A percentile compares a stretch with the other conserved stretches of the same genome.
These are phyloP conservation scores for Fusarium proliferatum DNA, from an alignment of 2,329 filamentous ascomycete genomes.

Conservation along the genomic window DNA sequence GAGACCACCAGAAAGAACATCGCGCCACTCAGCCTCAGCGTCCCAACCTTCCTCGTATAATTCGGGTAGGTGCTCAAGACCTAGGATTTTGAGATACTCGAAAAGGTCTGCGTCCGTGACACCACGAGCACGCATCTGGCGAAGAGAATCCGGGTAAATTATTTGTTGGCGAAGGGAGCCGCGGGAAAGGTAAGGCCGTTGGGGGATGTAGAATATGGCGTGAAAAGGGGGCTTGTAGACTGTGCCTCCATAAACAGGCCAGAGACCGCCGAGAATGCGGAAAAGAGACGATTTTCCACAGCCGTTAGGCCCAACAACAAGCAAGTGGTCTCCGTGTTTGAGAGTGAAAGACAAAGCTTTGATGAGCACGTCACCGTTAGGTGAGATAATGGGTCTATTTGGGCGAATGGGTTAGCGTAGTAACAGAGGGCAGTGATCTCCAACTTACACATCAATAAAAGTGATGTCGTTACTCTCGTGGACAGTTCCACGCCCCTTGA, in stretches of 20 bases:
- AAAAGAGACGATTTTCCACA: constrained; percentile 97
- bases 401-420: constrained; percentile 28
- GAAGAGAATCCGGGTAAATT: constrained; percentile 91
- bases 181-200: constrained; percentile 91
- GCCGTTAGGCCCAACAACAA: constrained; percentile 96
- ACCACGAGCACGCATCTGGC: constrained; percentile 86
- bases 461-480: constrained; percentile 86
- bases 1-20: constrained; percentile 89
- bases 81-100: constrained; percentile 79
- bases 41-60: constrained; percentile 86
- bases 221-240: constrained; percentile 92
- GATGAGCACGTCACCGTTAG: constrained; percentile 93
- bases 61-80: constrained; percentile 84
- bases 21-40: constrained; percentile 95
- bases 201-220: constrained; percentile 98
- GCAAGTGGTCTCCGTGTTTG: constrained; percentile 85
- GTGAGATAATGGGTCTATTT: constrained; percentile 85
- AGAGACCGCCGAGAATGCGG: constrained; percentile 93
- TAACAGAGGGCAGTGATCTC: neutral
- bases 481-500: constrained; percentile 83
- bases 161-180: constrained; percentile 96
- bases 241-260: constrained; percentile 96
- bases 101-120: constrained; percentile 85
- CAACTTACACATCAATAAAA: constrained; percentile 79
- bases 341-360: constrained; percentile 88